Percentiles rank a stretch among this genome's conserved stretches.
These are phyloP conservation scores for Gossypium schwendimanii DNA, from an alignment of 441 rosid species.

Conservation along the genomic window DNA sequence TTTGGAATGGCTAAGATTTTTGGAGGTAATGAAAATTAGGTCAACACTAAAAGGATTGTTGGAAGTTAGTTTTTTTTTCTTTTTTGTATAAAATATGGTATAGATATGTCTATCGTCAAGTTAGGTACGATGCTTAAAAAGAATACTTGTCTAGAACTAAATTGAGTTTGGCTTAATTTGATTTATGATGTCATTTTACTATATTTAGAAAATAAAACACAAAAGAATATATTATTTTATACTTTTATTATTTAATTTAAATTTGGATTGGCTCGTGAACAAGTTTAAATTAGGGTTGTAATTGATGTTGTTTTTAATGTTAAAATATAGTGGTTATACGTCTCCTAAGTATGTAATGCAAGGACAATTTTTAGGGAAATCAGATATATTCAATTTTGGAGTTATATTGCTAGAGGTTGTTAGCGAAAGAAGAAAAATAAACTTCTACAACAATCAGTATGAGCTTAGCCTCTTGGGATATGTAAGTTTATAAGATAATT, in stretches of 20 bases:
- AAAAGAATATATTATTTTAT: too few relatives aligned
- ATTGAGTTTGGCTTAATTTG: too few relatives aligned
- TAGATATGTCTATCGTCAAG: too few relatives aligned
- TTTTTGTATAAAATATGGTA: too few relatives aligned
- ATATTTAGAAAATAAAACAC: too few relatives aligned
- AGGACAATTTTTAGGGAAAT: conserved; percentile 31
- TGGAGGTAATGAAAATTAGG: background rate
- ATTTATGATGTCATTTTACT: too few relatives aligned
- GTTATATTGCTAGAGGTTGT: conserved; percentile 30
- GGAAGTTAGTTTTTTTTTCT: conserved; percentile 5
- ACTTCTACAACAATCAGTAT: background rate
- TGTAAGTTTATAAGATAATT: background rate
- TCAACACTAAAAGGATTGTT: background rate
- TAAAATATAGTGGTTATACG: conserved; percentile 30
- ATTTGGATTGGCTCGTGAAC: background rate
- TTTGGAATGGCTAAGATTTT: conserved; percentile 12
- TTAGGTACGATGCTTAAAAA: too few relatives aligned
- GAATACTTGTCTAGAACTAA: too few relatives aligned
- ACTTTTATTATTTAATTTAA: background rate
- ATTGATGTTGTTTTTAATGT: background rate
- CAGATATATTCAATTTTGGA: conserved; percentile 29
- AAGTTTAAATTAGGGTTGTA: background rate
- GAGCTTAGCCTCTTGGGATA: background rate
- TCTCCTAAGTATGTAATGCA: conserved; percentile 32
- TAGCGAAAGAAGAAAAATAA: conserved; percentile 18